phyloP scores from a whole-genome alignment of 306 rosid genomes.

The Arachis stenosperma region DNA sequence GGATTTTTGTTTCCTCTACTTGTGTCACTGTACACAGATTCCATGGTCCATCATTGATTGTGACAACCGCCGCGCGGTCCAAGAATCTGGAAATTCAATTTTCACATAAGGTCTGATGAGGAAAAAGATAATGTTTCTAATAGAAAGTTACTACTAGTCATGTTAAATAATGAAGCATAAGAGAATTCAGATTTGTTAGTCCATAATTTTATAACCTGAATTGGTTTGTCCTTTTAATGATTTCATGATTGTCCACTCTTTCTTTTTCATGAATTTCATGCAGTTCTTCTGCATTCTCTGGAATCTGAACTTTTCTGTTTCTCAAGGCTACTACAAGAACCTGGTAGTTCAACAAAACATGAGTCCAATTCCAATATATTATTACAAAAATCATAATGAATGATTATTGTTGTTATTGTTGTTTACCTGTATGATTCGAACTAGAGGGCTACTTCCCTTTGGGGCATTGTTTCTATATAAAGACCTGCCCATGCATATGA shows the following conservation, averaged over 20 bases:
- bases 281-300: conserved; percentile 54
- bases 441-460: conserved; percentile 66
- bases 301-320: conserved; percentile 64
- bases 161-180: background rate
- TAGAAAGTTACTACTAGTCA: background rate
- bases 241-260: conserved; percentile 45
- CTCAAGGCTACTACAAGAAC: conserved; percentile 60
- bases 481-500: conserved; percentile 61
- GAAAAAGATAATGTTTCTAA: background rate
- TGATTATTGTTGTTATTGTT: background rate
- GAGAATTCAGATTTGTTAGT: background rate
- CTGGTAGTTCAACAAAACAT: conserved; percentile 40
- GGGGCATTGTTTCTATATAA: conserved; percentile 63
- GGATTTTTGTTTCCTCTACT: conserved; percentile 84
- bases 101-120: conserved; percentile 4
- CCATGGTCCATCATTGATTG: conserved; percentile 56
- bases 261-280: conserved; percentile 63
- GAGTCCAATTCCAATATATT: background rate
- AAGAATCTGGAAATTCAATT: conserved; percentile 54
- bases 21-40: conserved; percentile 75
- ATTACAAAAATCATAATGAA: background rate
- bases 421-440: conserved; percentile 63
- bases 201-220: conserved; percentile 59
- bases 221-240: conserved; percentile 68
- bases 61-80: conserved; percentile 67